These are phyloP conservation scores for Vanrija sp. DNA, from an alignment of 1,284 basidiomycete genomes.

Conservation along the genomic window DNA sequence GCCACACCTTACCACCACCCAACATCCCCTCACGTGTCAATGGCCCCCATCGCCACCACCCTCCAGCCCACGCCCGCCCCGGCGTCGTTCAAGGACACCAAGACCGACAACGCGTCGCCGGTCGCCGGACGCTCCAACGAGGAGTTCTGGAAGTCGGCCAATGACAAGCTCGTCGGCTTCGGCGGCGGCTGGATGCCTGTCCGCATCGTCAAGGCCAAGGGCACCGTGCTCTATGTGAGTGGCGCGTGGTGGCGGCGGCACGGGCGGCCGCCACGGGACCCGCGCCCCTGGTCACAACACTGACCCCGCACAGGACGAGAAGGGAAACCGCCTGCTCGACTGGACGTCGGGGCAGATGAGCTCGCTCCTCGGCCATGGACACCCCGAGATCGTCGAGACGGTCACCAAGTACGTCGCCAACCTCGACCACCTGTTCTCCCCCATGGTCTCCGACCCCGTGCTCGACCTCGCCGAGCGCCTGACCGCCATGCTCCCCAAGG, in stretches of 20 bases:
- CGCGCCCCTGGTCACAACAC: neutral
- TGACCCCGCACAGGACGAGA: slow-evolving; percentile 19
- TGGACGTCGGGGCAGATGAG: slow-evolving; percentile 40
- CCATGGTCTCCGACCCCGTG: slow-evolving; percentile 33
- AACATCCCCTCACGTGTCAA: too few species aligned
- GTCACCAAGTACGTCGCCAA: slow-evolving; percentile 23
- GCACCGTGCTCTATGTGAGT: slow-evolving; percentile 15
- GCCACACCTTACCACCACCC: too few species aligned
- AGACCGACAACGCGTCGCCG: neutral
- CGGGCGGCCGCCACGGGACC: too few species aligned
- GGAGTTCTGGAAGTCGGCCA: slow-evolving; percentile 25
- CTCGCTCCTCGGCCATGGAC: slow-evolving; percentile 30
- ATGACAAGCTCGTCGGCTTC: slow-evolving; percentile 24
- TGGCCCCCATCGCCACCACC: too few species aligned
- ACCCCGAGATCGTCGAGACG: slow-evolving; percentile 33
- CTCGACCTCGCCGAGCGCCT: slow-evolving; percentile 26
- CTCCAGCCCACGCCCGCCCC: too few species aligned
- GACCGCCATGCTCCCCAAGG: slow-evolving; percentile 21
- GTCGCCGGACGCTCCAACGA: slow-evolving; percentile 1
- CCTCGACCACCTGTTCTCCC: slow-evolving; percentile 40
- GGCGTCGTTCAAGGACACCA: too few species aligned
- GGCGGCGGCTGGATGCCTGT: slow-evolving; percentile 17
- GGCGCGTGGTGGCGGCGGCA: too few species aligned
- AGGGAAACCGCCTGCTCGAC: slow-evolving; percentile 35
- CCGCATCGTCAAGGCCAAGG: slow-evolving; percentile 21